These are phyloP conservation scores for Gossypium raimondii DNA, from an alignment of 345 rosid species.

Conservation along the genomic window DNA sequence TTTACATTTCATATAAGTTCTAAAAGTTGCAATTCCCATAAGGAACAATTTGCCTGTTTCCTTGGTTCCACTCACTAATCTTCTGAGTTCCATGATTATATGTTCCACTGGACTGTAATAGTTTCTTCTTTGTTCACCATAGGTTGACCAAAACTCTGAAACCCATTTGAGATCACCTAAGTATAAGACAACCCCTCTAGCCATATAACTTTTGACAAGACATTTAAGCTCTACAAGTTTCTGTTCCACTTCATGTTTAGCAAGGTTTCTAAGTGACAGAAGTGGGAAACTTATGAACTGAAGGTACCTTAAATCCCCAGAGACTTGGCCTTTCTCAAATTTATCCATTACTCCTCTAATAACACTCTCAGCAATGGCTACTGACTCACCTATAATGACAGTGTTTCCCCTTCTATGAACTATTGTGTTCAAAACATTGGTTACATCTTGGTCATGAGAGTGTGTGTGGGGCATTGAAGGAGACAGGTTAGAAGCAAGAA, in stretches of 20 bases:
- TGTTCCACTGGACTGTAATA: conserved; percentile 40
- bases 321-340: conserved; percentile 47
- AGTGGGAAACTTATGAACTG: conserved; percentile 55
- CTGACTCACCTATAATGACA: conserved; percentile 47
- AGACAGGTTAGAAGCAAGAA: conserved; percentile 17
- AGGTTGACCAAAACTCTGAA: conserved; percentile 52
- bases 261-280: conserved; percentile 36
- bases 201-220: conserved; percentile 37
- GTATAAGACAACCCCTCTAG: conserved; percentile 48
- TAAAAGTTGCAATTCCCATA: conserved; percentile 47
- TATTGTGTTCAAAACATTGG: conserved; percentile 38
- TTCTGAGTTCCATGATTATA: conserved; percentile 52
- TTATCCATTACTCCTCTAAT: conserved; percentile 46
- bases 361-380: conserved; percentile 36
- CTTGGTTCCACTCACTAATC: conserved; percentile 36
- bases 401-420: conserved; percentile 42
- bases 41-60: conserved; percentile 46
- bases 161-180: conserved; percentile 62
- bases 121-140: conserved; percentile 44
- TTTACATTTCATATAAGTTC: conserved; percentile 56
- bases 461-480: not conserved
- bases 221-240: conserved; percentile 52
- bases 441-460: conserved; percentile 35
- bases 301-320: conserved; percentile 40
- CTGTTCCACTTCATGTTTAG: conserved; percentile 53